Conservation (phyloP, 306 rosid species). For the Fragaria iinumae region DNA sequence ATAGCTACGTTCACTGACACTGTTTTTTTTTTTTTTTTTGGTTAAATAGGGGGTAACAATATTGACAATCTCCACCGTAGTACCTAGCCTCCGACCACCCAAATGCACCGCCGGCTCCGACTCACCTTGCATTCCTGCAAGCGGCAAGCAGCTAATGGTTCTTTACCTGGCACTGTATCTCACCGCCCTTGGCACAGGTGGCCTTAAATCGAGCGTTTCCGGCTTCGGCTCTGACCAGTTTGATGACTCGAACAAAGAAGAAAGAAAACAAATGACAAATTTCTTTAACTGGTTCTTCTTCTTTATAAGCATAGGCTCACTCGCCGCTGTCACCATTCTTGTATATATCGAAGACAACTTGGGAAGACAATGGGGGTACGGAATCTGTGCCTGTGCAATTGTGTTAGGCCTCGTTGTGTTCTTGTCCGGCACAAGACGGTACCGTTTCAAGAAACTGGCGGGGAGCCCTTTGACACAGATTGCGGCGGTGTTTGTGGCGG, state of each 20-base stretch:
- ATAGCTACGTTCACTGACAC: no score
- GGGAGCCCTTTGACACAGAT: slow-evolving; percentile 91
- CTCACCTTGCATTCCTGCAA: slow-evolving; percentile 44
- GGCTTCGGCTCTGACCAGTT: slow-evolving; percentile 93
- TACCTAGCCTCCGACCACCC: slow-evolving; percentile 82
- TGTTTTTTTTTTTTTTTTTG: neutral
- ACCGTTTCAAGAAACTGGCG: slow-evolving; percentile 62
- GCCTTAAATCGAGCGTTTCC: slow-evolving; percentile 79
- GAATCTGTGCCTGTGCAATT: slow-evolving; percentile 63
- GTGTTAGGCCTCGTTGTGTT: slow-evolving; percentile 47
- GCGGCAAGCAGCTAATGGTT: slow-evolving; percentile 42
- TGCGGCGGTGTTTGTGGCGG: slow-evolving; percentile 57
- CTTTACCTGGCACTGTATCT: slow-evolving; percentile 64
- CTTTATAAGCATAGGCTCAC: slow-evolving; percentile 74
- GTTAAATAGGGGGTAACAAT: slow-evolving; percentile 67
- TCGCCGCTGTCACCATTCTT: slow-evolving; percentile 62
- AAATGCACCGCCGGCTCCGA: slow-evolving; percentile 35
- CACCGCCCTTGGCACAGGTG: slow-evolving; percentile 82
- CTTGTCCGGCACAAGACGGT: slow-evolving; percentile 62
- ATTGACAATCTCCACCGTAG: slow-evolving; percentile 69
- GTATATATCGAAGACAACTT: slow-evolving; percentile 69
- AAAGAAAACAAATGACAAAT: slow-evolving; percentile 48
- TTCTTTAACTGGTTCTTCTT: slow-evolving; percentile 93
- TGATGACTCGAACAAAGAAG: slow-evolving; percentile 51
- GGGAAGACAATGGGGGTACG: slow-evolving; percentile 86